These are phyloP conservation scores for Suhomyces panamericanus DNA, from an alignment of 1,139 yeast genomes.

Conservation along the genomic window DNA sequence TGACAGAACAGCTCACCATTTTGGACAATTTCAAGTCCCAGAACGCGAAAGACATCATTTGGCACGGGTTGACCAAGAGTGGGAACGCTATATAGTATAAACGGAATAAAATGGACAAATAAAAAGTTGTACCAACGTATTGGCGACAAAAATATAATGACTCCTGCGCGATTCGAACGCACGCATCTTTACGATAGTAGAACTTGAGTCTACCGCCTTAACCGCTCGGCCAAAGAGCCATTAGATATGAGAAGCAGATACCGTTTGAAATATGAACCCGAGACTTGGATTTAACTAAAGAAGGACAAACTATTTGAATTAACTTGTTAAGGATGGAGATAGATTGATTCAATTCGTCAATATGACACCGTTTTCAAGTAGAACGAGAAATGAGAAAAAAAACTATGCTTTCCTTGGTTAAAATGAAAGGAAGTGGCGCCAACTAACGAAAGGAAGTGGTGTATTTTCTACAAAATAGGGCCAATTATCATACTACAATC, in stretches of 20 bases:
- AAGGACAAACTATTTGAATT: too few species aligned
- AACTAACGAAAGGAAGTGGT: too few species aligned
- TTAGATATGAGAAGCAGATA: neutral
- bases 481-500: too few species aligned
- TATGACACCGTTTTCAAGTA: too few species aligned
- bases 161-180: slow-evolving; percentile 25
- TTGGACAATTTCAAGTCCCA: slow-evolving; percentile 27
- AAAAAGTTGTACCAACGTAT: neutral
- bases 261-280: too few species aligned
- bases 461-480: too few species aligned
- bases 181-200: slow-evolving; percentile 32
- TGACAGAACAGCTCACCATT: slow-evolving; percentile 30
- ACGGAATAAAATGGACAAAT: neutral
- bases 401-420: too few species aligned
- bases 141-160: slow-evolving; percentile 16
- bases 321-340: too few species aligned
- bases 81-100: slow-evolving; percentile 4
- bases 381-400: too few species aligned
- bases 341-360: too few species aligned
- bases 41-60: slow-evolving; percentile 19
- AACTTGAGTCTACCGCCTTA: slow-evolving; percentile 37
- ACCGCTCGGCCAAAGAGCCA: slow-evolving; percentile 20
- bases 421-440: too few species aligned
- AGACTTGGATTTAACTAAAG: too few species aligned
- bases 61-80: slow-evolving; percentile 10